Base-by-base conservation (phyloP, 2,329 filamentous ascomycete genomes). In the Macrophomina phaseolina region DNA sequence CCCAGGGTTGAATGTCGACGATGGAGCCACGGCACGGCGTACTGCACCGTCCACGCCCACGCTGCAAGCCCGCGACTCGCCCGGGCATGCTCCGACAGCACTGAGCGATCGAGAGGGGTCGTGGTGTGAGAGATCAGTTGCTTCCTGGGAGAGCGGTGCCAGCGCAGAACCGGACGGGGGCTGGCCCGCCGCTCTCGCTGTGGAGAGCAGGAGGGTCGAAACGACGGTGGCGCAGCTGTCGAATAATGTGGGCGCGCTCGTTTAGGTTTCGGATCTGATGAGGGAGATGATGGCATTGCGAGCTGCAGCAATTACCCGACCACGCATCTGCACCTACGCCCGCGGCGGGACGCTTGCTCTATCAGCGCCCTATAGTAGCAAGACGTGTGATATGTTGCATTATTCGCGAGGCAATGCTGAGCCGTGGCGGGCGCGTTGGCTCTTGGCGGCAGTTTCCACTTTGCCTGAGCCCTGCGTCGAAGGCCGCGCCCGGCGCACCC, bases 391-490 rank as follows among this genome's bases (percentile, higher is more conserved):
- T 38, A 38, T 8, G 36, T 38, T 38, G 36, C 36, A 3, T 38
- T 38, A 4, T 12, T 23, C 16, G 18, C 30, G 48, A 28, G 5
- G 48, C 18, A 18, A n/a, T n/a, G 36, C 53, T 56, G 53, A 56
- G 53, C 40, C 34, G 53, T 42, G 38, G 4, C 18, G 16, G 38
- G 12, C 12, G 53, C 18, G 38, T 8, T 28, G 16, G 36, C 6
- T 14, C 38, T 42, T 58, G 53, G 53, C 53, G 14, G 36, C 38
- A 11, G n/a, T 36, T 42, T 18, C 53, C 52, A 48, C 4, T 38
- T 60, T 46, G 28, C 23, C 38, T 45, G 55, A 58, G 56, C 56
- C 56, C 56, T 62, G 45, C 58, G 56, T 61, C 56, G 23, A 46
- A 23, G 23, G 38, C 38, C 28, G 49, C 49, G 52, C 62, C 51